Evolutionary conservation across 2,329 filamentous ascomycete species (phyloP).

Genomic region (Apiospora koreana): DNA sequence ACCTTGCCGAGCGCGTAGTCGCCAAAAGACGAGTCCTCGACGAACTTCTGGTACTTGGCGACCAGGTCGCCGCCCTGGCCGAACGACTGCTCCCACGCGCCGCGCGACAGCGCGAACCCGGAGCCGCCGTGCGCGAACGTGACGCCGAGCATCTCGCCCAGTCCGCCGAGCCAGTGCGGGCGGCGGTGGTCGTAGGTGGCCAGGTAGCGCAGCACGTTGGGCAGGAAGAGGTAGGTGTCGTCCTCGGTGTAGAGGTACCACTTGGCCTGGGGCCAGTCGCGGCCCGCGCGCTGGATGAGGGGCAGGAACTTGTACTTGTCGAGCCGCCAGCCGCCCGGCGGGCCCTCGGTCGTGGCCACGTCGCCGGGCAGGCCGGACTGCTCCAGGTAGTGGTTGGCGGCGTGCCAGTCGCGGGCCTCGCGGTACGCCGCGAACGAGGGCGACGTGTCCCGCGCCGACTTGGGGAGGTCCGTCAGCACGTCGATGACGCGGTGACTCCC

Average conservation of each 20-base stretch:
- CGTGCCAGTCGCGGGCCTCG: constrained; percentile 22
- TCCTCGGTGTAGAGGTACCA: constrained; percentile 63
- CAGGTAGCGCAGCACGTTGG: constrained; percentile 54
- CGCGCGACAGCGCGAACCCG: constrained; percentile 49
- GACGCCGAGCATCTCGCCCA: constrained; percentile 50
- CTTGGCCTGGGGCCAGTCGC: constrained; percentile 44
- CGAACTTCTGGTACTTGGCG: not conserved
- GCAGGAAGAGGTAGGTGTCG: constrained; percentile 58
- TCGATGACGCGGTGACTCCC: constrained; percentile 51
- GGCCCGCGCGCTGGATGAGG: constrained; percentile 49
- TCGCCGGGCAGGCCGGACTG: constrained; percentile 40
- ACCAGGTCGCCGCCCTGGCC: not conserved
- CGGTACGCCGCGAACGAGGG: constrained; percentile 54
- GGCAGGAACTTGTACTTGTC: constrained; percentile 62
- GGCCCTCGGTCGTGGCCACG: constrained; percentile 29
- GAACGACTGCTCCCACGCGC: not conserved
- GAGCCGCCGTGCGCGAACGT: constrained; percentile 55
- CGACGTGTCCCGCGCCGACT: constrained; percentile 36
- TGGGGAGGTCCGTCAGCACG: constrained; percentile 46
- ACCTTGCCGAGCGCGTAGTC: constrained; percentile 7
- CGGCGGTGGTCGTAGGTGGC: constrained; percentile 47
- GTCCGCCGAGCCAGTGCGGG: constrained; percentile 54
- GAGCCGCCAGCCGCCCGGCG: constrained; percentile 50
- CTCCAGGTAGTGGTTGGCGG: constrained; percentile 39
- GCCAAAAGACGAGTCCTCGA: not conserved